Conservation (phyloP, 1,284 basidiomycete species). For the Ustilago loliicola region DNA sequence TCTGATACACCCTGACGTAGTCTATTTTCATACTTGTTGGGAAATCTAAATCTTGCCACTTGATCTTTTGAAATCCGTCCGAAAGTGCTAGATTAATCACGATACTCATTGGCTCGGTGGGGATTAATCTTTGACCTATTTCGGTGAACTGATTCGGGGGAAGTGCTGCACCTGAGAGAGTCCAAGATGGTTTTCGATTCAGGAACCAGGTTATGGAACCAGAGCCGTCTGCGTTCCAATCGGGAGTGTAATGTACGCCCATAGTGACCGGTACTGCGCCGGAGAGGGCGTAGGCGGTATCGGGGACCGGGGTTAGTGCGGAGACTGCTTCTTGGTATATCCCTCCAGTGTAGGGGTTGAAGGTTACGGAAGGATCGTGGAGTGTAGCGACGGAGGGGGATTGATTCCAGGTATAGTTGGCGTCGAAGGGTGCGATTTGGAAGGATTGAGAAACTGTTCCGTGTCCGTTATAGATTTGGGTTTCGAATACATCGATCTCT, state of each 20-base stretch:
- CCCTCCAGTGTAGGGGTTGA: slow-evolving; percentile 66
- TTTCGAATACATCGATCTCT: slow-evolving; percentile 69
- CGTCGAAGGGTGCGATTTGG: slow-evolving; percentile 69
- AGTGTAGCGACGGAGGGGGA: slow-evolving; percentile 13
- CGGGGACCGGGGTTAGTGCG: slow-evolving; percentile 52
- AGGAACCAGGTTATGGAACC: slow-evolving; percentile 66
- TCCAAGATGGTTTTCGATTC: slow-evolving; percentile 65
- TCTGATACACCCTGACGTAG: slow-evolving; percentile 63
- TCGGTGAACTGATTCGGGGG: slow-evolving; percentile 35
- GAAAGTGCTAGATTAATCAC: slow-evolving; percentile 63
- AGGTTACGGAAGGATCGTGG: slow-evolving; percentile 18
- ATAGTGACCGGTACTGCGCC: slow-evolving; percentile 43
- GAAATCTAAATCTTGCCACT: slow-evolving; percentile 65
- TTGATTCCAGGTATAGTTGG: slow-evolving; percentile 58
- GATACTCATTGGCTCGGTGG: slow-evolving; percentile 62
- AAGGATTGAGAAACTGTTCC: slow-evolving; percentile 60
- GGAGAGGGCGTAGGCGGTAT: slow-evolving; percentile 46
- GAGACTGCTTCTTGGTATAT: slow-evolving; percentile 67
- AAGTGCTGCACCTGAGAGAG: slow-evolving; percentile 41
- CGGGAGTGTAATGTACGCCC: slow-evolving; percentile 68
- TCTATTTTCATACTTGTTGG: slow-evolving; percentile 71
- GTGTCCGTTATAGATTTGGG: slow-evolving; percentile 65
- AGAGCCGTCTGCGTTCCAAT: slow-evolving; percentile 50
- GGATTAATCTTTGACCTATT: slow-evolving; percentile 59
- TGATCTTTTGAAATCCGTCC: slow-evolving; percentile 59